Conservation (phyloP, 352 stramenopile genomes). For the Pythium brachiatum region DNA sequence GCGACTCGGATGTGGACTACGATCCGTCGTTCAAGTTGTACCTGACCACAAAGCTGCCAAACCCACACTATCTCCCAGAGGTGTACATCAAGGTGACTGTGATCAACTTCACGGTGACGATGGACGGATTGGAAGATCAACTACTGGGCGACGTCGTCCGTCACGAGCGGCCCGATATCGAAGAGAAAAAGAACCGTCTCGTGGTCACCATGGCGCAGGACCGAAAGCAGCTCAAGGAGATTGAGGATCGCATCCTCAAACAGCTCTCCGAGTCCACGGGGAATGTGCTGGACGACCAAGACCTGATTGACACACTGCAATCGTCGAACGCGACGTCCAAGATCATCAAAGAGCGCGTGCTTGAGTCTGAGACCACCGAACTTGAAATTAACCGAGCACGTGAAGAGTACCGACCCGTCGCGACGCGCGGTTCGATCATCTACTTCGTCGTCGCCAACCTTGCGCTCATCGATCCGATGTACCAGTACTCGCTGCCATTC, state of each 20-base stretch:
- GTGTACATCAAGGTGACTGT: constrained; percentile 96
- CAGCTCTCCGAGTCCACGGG: constrained; percentile 90
- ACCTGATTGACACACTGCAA: constrained; percentile 83
- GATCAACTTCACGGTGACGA: constrained; percentile 96
- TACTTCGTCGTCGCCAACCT: constrained; percentile 95
- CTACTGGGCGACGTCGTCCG: constrained; percentile 91
- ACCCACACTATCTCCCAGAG: constrained; percentile 93
- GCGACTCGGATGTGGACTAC: constrained; percentile 93
- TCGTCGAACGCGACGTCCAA: constrained; percentile 85
- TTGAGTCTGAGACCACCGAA: constrained; percentile 90
- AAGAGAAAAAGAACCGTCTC: constrained; percentile 92
- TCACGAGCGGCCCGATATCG: constrained; percentile 90
- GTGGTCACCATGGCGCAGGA: constrained; percentile 93
- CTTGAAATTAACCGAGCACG: constrained; percentile 88
- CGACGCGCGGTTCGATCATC: constrained; percentile 91
- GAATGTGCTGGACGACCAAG: constrained; percentile 93
- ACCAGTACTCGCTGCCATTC: constrained; percentile 94
- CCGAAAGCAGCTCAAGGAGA: constrained; percentile 90
- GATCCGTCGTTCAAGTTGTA: constrained; percentile 87
- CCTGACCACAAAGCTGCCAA: constrained; percentile 92
- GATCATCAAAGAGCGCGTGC: constrained; percentile 87
- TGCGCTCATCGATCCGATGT: constrained; percentile 93
- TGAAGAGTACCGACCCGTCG: constrained; percentile 90
- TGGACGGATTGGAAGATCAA: constrained; percentile 92
- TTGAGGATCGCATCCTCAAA: constrained; percentile 92